Conservation (phyloP, 1,284 basidiomycete species). For the Serendipita sp. region DNA sequence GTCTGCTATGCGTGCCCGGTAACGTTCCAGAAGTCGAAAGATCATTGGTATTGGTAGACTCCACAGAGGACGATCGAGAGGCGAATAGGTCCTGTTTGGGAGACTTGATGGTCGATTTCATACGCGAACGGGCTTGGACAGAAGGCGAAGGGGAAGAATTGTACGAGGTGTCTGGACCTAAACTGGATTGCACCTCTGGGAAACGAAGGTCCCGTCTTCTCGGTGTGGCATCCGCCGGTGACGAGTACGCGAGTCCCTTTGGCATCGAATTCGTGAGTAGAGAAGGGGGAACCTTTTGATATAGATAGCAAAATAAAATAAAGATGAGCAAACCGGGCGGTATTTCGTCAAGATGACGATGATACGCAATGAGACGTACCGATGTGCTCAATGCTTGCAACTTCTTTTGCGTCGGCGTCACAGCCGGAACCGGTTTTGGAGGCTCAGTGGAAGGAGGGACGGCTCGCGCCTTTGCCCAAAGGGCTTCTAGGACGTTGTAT, state of each 20-base stretch:
- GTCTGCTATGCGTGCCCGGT: neutral
- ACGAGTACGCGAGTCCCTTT: neutral
- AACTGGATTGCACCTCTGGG: neutral
- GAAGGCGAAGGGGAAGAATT: conserved; percentile 3
- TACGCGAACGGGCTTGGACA: conserved; percentile 4
- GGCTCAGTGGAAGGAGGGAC: neutral
- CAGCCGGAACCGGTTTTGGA: neutral
- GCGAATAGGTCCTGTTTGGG: neutral
- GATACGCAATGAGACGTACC: neutral
- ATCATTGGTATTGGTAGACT: neutral
- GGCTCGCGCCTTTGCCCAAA: neutral
- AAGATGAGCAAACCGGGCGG: neutral
- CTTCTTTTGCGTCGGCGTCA: neutral
- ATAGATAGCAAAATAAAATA: neutral
- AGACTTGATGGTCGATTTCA: neutral
- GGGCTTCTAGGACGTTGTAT: neutral
- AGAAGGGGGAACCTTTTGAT: neutral
- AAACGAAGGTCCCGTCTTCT: neutral
- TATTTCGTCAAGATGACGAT: neutral
- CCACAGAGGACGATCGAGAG: neutral
- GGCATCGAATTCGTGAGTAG: neutral
- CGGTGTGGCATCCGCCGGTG: neutral
- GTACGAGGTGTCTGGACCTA: neutral
- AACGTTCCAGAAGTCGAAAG: neutral
- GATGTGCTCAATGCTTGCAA: neutral